A percentile compares a stretch with the other conserved stretches of the same genome.
Evolutionary conservation across 139 green algal genomes (phyloP).

Genomic region (Chlorella sp.): DNA sequence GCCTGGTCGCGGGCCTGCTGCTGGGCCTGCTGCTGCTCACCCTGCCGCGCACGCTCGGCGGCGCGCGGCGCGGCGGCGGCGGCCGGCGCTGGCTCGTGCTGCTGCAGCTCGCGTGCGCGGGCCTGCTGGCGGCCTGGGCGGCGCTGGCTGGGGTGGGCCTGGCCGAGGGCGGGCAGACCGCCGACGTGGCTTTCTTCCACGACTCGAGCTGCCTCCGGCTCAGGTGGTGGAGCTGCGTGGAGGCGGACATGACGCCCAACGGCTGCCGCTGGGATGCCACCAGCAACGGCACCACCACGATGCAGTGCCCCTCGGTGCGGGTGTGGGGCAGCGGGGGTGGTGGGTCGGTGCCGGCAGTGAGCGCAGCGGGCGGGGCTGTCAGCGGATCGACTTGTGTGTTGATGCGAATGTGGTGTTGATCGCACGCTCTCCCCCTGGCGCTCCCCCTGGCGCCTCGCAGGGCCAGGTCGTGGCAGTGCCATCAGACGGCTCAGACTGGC

Average conservation of each 20-base stretch:
- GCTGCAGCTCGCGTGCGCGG: conserved; percentile 6
- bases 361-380: no score
- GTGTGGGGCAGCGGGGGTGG: no score
- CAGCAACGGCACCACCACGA: neutral
- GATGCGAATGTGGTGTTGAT: no score
- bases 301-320: conserved; percentile 25
- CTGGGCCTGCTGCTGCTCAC: neutral
- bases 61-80: neutral
- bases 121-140: conserved; percentile 7
- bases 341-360: no score
- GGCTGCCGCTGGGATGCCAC: neutral
- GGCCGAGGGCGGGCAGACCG: conserved; percentile 9
- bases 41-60: neutral
- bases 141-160: conserved; percentile 19
- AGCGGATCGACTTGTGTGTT: no score
- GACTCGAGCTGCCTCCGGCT: conserved; percentile 25
- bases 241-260: neutral
- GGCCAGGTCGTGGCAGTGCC: no score
- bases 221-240: conserved; percentile 26
- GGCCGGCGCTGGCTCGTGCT: neutral
- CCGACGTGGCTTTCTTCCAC: neutral
- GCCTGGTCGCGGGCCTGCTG: conserved; percentile 1
- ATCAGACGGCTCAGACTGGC: no score
- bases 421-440: no score
- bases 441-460: no score